Evolutionary conservation across 345 rosid species (phyloP).

Genomic region (Pugionium dolabratum): DNA sequence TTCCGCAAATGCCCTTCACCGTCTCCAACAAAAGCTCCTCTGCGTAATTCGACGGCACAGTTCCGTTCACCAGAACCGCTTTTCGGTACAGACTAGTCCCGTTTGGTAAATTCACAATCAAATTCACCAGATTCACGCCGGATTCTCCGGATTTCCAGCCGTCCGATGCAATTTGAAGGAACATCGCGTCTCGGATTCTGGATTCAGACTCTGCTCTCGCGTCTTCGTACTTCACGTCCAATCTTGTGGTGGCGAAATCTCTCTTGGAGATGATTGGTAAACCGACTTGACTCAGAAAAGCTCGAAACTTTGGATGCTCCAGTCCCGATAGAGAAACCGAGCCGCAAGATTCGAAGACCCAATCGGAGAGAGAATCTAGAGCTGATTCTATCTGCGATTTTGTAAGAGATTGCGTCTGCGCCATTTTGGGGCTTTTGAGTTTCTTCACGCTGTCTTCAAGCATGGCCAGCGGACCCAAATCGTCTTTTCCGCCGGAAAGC

Average conservation of each 20-base stretch:
- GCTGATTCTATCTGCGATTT: conserved; percentile 84
- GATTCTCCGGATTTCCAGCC: conserved; percentile 73
- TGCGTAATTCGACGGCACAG: conserved; percentile 73
- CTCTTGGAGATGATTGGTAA: conserved; percentile 73
- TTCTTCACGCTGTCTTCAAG: conserved; percentile 95
- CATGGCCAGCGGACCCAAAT: conserved; percentile 86
- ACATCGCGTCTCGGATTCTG: conserved; percentile 90
- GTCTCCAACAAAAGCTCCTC: conserved; percentile 93
- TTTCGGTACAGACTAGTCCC: conserved; percentile 86
- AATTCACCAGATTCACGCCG: conserved; percentile 63
- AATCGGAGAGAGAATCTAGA: conserved; percentile 76
- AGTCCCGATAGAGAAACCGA: conserved; percentile 87
- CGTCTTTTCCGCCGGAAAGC: conserved; percentile 99
- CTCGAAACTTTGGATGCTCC: conserved; percentile 91
- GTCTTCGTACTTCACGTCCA: conserved; percentile 80
- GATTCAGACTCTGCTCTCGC: conserved; percentile 79
- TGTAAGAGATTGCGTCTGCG: conserved; percentile 74
- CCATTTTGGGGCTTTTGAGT: conserved; percentile 81
- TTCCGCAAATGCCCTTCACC: conserved; percentile 73
- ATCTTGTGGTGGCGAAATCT: conserved; percentile 63
- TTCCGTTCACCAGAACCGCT: conserved; percentile 70
- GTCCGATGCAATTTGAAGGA: conserved; percentile 86
- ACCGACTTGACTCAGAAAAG: conserved; percentile 89
- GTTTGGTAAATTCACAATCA: conserved; percentile 89
- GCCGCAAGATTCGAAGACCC: conserved; percentile 96